These are phyloP conservation scores for Hymenochaete sp. DNA, from an alignment of 1,284 basidiomycete species.

Conservation along the genomic window DNA sequence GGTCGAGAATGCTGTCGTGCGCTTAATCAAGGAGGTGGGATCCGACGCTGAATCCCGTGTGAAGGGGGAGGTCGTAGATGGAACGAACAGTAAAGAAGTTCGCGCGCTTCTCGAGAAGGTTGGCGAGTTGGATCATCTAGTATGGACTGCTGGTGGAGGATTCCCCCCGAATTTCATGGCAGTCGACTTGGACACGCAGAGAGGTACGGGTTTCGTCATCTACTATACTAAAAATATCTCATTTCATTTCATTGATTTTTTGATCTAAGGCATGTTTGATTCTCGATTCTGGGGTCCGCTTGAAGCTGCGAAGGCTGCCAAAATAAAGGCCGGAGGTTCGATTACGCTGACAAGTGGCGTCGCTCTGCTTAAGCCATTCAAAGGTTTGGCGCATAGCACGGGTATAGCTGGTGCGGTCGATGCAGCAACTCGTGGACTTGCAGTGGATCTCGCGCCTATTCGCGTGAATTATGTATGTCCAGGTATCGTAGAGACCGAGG, in stretches of 20 bases:
- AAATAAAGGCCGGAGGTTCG: constrained; percentile 18
- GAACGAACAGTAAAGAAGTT: constrained; percentile 6
- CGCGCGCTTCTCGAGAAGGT: constrained; percentile 15
- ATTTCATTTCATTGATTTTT: no score
- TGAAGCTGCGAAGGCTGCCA: constrained; percentile 18
- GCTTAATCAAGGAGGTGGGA: constrained; percentile 8
- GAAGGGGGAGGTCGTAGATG: constrained; percentile 18
- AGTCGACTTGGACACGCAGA: constrained; percentile 14
- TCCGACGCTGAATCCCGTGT: background rate
- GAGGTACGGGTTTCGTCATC: constrained; percentile 7
- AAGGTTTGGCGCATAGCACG: constrained; percentile 17
- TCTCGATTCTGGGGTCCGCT: constrained; percentile 21
- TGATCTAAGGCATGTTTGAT: constrained; percentile 18
- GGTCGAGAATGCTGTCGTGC: constrained; percentile 5
- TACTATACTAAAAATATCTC: background rate
- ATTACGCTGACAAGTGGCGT: constrained; percentile 19
- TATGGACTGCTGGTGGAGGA: constrained; percentile 20
- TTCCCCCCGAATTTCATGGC: constrained; percentile 14
- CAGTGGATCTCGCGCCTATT: constrained; percentile 21
- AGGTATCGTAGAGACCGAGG: constrained; percentile 19
- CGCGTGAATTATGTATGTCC: constrained; percentile 21
- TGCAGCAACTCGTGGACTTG: constrained; percentile 19
- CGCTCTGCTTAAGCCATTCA: constrained; percentile 12
- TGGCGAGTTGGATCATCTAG: constrained; percentile 20
- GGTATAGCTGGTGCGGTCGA: constrained; percentile 20